A percentile compares a stretch with the other conserved stretches of the same genome.
Evolutionary conservation across 495 filamentous ascomycete species (phyloP).

Genomic region (Hypoxylon crocopeplum): DNA sequence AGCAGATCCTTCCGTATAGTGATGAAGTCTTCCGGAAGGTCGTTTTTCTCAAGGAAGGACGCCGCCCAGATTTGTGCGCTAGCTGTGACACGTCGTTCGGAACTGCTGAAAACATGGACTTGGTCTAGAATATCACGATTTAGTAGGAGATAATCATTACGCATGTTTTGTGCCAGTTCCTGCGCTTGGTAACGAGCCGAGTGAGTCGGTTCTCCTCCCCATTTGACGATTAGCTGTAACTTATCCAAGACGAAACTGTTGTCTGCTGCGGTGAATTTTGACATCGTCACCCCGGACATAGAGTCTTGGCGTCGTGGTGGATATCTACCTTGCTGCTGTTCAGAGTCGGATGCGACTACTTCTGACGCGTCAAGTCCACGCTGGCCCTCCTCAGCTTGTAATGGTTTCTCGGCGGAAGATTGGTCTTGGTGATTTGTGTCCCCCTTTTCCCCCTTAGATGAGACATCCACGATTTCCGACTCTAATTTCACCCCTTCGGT

Average conservation of each 20-base stretch:
- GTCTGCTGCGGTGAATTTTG: slow-evolving; percentile 86
- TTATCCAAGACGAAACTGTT: slow-evolving; percentile 92
- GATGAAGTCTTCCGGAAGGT: slow-evolving; percentile 82
- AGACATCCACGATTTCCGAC: slow-evolving; percentile 66
- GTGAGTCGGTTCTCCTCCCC: slow-evolving; percentile 98
- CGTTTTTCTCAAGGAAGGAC: slow-evolving; percentile 86
- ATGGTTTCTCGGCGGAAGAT: slow-evolving; percentile 8
- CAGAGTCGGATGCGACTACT: slow-evolving; percentile 22
- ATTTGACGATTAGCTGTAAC: slow-evolving; percentile 96
- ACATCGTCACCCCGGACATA: slow-evolving; percentile 83
- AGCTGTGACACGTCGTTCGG: slow-evolving; percentile 90
- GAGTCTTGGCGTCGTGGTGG: slow-evolving; percentile 77
- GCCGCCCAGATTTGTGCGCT: slow-evolving; percentile 97
- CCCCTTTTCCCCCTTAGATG: slow-evolving; percentile 65
- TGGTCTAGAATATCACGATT: slow-evolving; percentile 90
- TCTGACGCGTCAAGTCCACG: slow-evolving; percentile 18
- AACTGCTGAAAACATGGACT: slow-evolving; percentile 91
- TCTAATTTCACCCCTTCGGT: slow-evolving; percentile 33
- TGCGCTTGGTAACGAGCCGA: slow-evolving; percentile 95
- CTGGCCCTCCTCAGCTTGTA: slow-evolving; percentile 21
- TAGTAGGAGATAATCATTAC: slow-evolving; percentile 92
- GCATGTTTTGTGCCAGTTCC: slow-evolving; percentile 92
- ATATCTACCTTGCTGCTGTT: slow-evolving; percentile 33
- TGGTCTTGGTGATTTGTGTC: slow-evolving; percentile 31
- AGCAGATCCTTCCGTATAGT: slow-evolving; percentile 91